These are phyloP conservation scores for Aureococcus anophagefferens DNA, from an alignment of 108 stramenopile species.

Conservation along the genomic window DNA sequence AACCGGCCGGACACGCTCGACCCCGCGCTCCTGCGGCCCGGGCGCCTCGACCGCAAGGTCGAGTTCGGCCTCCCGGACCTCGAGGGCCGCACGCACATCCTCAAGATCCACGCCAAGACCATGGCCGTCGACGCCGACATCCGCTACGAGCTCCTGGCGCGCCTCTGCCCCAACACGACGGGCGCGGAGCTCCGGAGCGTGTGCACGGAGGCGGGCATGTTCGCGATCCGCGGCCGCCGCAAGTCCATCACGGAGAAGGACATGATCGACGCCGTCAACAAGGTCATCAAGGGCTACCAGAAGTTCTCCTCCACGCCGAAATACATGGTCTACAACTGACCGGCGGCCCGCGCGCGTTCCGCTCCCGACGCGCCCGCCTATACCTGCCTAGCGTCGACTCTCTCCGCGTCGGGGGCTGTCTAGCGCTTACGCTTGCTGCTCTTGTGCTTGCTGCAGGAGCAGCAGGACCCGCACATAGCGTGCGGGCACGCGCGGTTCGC, in stretches of 20 bases:
- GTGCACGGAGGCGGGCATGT: constrained; percentile 99
- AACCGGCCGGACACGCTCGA: constrained; percentile 96
- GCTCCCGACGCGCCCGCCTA: no score
- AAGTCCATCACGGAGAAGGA: constrained; percentile 94
- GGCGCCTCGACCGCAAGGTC: constrained; percentile 92
- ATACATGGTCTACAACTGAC: constrained; percentile 38
- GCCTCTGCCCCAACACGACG: constrained; percentile 94
- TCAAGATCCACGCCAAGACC: constrained; percentile 87
- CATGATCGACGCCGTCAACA: constrained; percentile 93
- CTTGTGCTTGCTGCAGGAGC: no score
- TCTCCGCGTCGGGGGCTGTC: no score
- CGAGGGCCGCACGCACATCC: constrained; percentile 88
- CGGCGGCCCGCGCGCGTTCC: no score
- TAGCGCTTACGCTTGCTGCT: no score
- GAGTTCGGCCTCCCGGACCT: constrained; percentile 94
- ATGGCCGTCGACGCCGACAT: constrained; percentile 97
- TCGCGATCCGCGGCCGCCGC: constrained; percentile 90
- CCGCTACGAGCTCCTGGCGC: constrained; percentile 93
- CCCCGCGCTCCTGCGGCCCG: constrained; percentile 89
- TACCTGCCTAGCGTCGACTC: no score
- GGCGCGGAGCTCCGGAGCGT: constrained; percentile 93
- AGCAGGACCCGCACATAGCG: no score
- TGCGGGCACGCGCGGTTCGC: no score
- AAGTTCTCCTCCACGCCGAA: constrained; percentile 98
- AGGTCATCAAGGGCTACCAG: constrained; percentile 99